Evolutionary conservation across 257 asterid species (phyloP), one percentile per base, ranked within the genome.

Genomic region (Striga asiatica): DNA sequence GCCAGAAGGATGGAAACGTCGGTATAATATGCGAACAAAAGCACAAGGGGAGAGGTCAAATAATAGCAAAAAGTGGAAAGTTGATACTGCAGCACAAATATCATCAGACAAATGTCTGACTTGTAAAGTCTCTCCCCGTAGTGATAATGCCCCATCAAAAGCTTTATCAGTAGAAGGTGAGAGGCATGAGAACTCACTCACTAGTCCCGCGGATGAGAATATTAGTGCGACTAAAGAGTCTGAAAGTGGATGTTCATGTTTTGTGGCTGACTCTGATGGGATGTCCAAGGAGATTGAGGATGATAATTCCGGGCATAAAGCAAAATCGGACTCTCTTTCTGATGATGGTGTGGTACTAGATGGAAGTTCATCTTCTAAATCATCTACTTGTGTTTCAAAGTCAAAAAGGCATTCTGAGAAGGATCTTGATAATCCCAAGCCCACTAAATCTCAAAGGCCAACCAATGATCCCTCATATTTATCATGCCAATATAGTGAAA

Each of bases 361-460:
- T 64, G 79, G 55, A 57, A 73, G 75, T 53, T 68, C 74, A 54
- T 66, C 79, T 51, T 55, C 84, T 41, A 80, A 74, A 42, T 50
- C 56, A 46, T 65, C 71, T 52, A 71, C 49, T 37, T 63, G 49
- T 66, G 59, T 71, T 24, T 58, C 60, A 9, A 91, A 87, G 74
- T 71, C 84, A 23, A 91, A 87, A 74, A 78, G 98, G 74, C 98
- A 78, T 71, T 83, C 80, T 0, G 97, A 91, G 64, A 76, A 76
- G 68, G 84, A 68, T 66, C 88, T 85, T 66, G 93, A 88, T 66
- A 78, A 82, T 61, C 89, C 88, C 47, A 91, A 88, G 70, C 98
- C 97, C 55, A 74, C 89, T 58, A 91, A 91, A 73, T 66, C 81
- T 58, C 72, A 79, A 50, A 82, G 81, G 61, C 89, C 98, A 62